Base-by-base conservation (phyloP, 1,284 basidiomycete species). In the Pisolithus thermaeus region DNA sequence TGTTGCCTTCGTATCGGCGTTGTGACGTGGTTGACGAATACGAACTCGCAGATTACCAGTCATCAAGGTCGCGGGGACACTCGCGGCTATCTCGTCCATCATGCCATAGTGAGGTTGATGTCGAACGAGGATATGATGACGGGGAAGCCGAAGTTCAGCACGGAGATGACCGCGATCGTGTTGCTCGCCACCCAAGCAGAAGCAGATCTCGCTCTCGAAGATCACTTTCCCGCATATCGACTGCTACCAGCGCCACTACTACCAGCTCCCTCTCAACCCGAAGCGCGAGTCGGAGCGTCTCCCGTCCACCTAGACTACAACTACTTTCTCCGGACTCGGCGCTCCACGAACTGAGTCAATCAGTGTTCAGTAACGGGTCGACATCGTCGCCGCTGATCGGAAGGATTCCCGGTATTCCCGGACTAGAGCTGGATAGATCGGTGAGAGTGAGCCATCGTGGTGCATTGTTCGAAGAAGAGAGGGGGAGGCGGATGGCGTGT, bases 211-310 rank as follows among this genome's bases (percentile, higher is more conserved):
- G 71, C 5, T 58, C 62, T 1, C 58, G 69, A 51, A 70, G 77
- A 30, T 78, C 76, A 2, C 58, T 70, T 41, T 78, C 76, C 14
- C 62, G 74, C 18, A 67, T 71, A 2, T 77, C 77, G 25, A 58
- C 66, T 9, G 53, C 63, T 2, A 66, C 67, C 22, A 35, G 32
- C 4, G 64, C 66, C 3, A 66, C 42, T 23, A 14, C 41, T 28
- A 43, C 23, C 23, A 27, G 66, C 45, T 67, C 70, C 4, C 57
- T 66, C 16, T 70, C 70, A 7, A 62, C 63, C 4, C 61, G 71
- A 45, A 70, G 70, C 41, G 58, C 61, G 22, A 69, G 67, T 25
- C 56, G 63, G 42, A 66, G 64, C 39, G 46, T 57, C 25, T 71
- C 54, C 18, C 57, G 65, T 44, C 58, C 63, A 3, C 62, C 50